Evolutionary conservation across 768 basidiomycete genomes (phyloP).

Genomic region (Lactifluus rugatus): DNA sequence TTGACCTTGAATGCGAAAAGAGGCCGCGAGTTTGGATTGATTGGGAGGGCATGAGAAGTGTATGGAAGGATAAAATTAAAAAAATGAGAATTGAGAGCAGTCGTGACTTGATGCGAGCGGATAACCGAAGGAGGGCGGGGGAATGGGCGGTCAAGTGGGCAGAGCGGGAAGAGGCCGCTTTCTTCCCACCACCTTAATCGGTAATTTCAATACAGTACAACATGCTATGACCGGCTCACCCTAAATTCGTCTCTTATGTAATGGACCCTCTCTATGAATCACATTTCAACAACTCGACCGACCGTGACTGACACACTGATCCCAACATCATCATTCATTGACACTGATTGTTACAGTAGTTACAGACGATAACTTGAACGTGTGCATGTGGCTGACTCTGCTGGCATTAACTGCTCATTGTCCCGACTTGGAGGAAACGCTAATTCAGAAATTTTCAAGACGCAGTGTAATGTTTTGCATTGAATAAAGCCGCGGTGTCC

Average conservation of each 20-base stretch:
- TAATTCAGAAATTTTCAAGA: too few relatives aligned
- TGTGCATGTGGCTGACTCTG: too few relatives aligned
- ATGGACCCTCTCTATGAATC: not conserved
- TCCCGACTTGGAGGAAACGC: too few relatives aligned
- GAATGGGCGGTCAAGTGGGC: constrained; percentile 6
- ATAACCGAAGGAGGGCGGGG: not conserved
- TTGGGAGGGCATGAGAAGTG: constrained; percentile 6
- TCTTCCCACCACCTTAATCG: not conserved
- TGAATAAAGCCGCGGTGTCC: not conserved
- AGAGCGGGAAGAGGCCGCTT: not conserved
- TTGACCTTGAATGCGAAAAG: constrained; percentile 19
- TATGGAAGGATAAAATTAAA: not conserved
- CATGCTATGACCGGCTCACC: not conserved
- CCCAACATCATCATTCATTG: too few relatives aligned
- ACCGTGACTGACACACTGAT: too few relatives aligned
- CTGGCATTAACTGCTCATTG: too few relatives aligned
- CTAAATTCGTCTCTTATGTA: not conserved
- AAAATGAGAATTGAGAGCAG: not conserved
- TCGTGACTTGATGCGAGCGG: not conserved
- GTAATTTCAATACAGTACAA: not conserved
- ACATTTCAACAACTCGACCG: too few relatives aligned
- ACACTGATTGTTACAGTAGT: too few relatives aligned
- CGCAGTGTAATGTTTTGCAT: too few relatives aligned
- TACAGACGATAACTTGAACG: too few relatives aligned
- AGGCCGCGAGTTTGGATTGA: constrained; percentile 8